phyloP scores from a whole-genome alignment of 768 basidiomycete species.

The Mrakia hoshinonis region DNA sequence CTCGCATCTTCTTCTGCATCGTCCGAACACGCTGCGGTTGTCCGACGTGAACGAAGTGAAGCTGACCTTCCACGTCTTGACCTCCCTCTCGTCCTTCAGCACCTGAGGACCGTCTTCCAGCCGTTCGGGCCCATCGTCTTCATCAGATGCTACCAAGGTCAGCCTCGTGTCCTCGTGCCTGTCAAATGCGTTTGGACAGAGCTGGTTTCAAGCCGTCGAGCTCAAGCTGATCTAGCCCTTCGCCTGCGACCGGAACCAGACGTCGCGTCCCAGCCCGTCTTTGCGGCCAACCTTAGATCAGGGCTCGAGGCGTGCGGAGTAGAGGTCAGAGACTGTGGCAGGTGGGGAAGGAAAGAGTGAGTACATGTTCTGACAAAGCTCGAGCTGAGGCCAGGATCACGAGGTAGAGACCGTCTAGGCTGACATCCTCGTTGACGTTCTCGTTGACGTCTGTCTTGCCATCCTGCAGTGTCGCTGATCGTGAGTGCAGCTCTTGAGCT shows the following conservation, averaged over 20 bases:
- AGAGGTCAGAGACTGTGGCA: slow-evolving; percentile 21
- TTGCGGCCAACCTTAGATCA: slow-evolving; percentile 19
- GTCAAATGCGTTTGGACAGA: too few species aligned
- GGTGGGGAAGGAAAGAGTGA: slow-evolving; percentile 23
- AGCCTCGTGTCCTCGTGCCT: not conserved
- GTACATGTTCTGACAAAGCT: too few species aligned
- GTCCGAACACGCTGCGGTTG: too few species aligned
- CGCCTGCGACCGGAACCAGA: not conserved
- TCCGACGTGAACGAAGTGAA: too few species aligned
- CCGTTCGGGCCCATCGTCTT: slow-evolving; percentile 14
- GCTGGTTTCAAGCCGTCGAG: too few species aligned
- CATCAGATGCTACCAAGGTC: slow-evolving; percentile 12
- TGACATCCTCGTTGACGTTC: not conserved
- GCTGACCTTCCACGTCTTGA: not conserved
- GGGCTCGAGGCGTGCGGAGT: slow-evolving; percentile 23
- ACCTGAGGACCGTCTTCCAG: slow-evolving; percentile 6
- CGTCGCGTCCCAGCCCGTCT: slow-evolving; percentile 17
- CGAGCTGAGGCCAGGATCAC: not conserved
- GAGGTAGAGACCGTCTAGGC: not conserved
- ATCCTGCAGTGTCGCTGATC: slow-evolving; percentile 12
- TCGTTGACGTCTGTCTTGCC: not conserved
- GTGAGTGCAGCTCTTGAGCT: not conserved
- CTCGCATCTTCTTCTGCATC: too few species aligned
- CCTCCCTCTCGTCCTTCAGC: not conserved
- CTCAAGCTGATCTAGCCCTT: too few species aligned